Evolutionary conservation across 1,139 yeast genomes (phyloP), one percentile per base, ranked within the genome.

Genomic region (Saccharomyces hybrid): DNA sequence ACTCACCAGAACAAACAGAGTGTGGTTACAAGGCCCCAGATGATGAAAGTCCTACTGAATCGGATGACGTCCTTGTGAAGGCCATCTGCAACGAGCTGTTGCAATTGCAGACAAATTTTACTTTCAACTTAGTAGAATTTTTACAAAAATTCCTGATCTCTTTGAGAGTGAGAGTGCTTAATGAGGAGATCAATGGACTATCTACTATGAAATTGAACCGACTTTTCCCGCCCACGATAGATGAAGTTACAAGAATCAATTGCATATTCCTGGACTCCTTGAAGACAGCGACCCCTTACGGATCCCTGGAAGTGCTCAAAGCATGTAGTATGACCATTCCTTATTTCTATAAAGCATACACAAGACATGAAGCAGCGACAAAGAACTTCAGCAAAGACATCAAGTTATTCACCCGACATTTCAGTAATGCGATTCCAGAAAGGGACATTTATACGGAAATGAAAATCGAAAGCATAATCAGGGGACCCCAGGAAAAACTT

Each of bases 151-250:
- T 88, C 59, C 76, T 91, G 32, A 83, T 90, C 31, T 96, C 96
- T 0, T 71, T 90, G 48, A 78, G 98, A 61, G 81, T 87, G 25
- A 78, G 79, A 58, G 89, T 86, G 0, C 70, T 88, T 38, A 78
- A 81, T 49, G 80, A 81, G 9, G 77, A 78, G 31, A 69, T 81
- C 11, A 80, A 78, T 5, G 73, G 71, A 8, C 59, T 79, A 54
- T 75, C 82, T 0, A 83, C 88, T 8, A 73, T 84, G 1, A 81
- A 81, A 61, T 75, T 90, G 44, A 91, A 91, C 68, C 77, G 82
- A 52, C 78, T 89, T 1, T 89, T 91, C 66, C 97, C 98, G 2
- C 97, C 97, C 0, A 91, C 98, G 0, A 86, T 91, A 32, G 98
- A 91, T 70, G 98, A 91, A 72, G 83, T 91, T 25, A 87, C 96